These are phyloP conservation scores for Candida dendrica DNA, from an alignment of 805 yeast genomes.

Conservation along the genomic window DNA sequence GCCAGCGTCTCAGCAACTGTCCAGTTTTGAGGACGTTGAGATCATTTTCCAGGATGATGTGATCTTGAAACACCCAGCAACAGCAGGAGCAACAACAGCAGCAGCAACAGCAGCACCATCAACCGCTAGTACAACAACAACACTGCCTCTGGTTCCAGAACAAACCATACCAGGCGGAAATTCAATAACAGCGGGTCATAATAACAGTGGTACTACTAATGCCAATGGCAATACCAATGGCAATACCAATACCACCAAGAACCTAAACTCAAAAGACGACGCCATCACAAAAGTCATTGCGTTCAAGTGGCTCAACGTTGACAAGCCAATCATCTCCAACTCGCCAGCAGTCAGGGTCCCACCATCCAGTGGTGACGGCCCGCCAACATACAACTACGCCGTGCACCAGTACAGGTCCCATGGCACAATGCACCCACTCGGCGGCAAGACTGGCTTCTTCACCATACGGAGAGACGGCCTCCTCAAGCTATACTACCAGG, in stretches of 20 bases:
- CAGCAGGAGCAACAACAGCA: constrained; percentile 5
- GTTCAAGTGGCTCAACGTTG: constrained; percentile 68
- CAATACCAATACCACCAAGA: constrained; percentile 31
- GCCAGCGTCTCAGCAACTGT: constrained; percentile 19
- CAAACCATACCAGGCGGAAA: too few relatives aligned
- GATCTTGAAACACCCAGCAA: constrained; percentile 12
- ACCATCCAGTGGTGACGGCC: not conserved
- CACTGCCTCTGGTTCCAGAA: too few relatives aligned
- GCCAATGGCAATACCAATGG: constrained; percentile 24
- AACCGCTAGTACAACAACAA: constrained; percentile 15
- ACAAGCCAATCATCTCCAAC: constrained; percentile 54
- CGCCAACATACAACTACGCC: constrained; percentile 41
- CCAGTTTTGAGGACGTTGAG: constrained; percentile 19
- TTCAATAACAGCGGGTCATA: too few relatives aligned
- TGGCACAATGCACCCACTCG: constrained; percentile 62
- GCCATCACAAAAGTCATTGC: constrained; percentile 31
- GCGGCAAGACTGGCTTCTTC: constrained; percentile 64
- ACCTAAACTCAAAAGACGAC: constrained; percentile 32
- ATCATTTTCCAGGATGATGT: constrained; percentile 31
- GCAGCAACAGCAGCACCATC: constrained; percentile 18
- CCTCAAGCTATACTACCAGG: constrained; percentile 52
- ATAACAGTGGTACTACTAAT: too few relatives aligned
- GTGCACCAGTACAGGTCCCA: constrained; percentile 52
- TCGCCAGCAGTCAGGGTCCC: constrained; percentile 45
- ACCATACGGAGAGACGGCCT: constrained; percentile 59